These are phyloP conservation scores for Astraeus odoratus DNA, from an alignment of 768 basidiomycete genomes.

Conservation along the genomic window DNA sequence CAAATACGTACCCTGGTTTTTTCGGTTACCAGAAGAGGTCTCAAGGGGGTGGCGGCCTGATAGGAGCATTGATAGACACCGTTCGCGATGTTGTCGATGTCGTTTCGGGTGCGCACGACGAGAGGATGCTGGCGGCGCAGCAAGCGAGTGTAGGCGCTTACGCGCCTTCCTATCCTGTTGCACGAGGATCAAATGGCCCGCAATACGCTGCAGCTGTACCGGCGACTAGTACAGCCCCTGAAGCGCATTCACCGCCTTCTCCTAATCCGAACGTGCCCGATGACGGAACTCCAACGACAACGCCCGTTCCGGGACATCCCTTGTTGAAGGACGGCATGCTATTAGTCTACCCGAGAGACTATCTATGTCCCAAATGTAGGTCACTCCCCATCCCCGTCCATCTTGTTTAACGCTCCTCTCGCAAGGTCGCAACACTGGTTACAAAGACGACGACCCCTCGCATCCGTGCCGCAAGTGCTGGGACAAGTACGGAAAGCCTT, in stretches of 20 bases:
- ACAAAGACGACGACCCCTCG: conserved; percentile 59
- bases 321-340: conserved; percentile 54
- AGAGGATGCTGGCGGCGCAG: conserved; percentile 11
- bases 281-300: conserved; percentile 57
- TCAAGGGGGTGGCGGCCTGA: conserved; percentile 16
- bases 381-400: background rate
- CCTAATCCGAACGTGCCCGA: conserved; percentile 23
- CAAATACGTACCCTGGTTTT: conserved; percentile 8
- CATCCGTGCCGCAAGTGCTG: conserved; percentile 72
- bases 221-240: conserved; percentile 1
- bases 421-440: conserved; percentile 68
- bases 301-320: conserved; percentile 61
- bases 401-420: background rate
- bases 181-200: conserved; percentile 5
- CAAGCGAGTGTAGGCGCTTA: conserved; percentile 16
- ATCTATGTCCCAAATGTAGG: conserved; percentile 64
- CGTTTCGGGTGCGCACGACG: conserved; percentile 20
- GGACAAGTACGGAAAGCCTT: conserved; percentile 58
- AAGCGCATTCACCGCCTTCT: conserved; percentile 10
- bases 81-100: conserved; percentile 23
- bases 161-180: conserved; percentile 10
- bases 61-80: conserved; percentile 21
- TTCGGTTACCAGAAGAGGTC: conserved; percentile 3
- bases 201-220: conserved; percentile 7
- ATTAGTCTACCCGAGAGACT: conserved; percentile 62